Conservation (phyloP, 2,329 filamentous ascomycete species). For the Fusarium heterosporum region DNA sequence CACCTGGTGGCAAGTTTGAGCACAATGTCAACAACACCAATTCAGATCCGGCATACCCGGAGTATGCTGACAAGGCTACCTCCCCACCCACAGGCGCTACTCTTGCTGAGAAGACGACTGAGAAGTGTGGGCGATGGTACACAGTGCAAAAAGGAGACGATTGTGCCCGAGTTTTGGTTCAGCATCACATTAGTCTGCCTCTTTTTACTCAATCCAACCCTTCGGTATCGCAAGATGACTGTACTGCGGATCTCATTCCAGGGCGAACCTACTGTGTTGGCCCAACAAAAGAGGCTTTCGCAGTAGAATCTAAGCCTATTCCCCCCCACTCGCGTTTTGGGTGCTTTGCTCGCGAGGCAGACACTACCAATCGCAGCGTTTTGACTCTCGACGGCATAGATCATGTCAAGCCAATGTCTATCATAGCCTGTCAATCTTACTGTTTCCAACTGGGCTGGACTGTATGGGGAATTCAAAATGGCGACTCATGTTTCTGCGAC, state of each 20-base stretch:
- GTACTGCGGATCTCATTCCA: neutral
- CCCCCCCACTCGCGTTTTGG: neutral
- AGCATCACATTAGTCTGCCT: slow-evolving; percentile 4
- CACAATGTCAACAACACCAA: neutral
- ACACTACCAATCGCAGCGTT: neutral
- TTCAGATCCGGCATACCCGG: neutral
- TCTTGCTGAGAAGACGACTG: neutral
- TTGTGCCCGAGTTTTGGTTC: neutral
- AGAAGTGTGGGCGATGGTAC: slow-evolving; percentile 1
- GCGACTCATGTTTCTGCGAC: slow-evolving; percentile 5
- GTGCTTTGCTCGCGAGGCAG: neutral
- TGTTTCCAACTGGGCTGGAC: neutral
- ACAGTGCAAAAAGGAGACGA: neutral
- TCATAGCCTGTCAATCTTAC: neutral
- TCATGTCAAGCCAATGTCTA: neutral
- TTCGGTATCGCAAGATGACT: neutral
- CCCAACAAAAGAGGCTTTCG: neutral
- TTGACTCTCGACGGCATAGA: accelerated
- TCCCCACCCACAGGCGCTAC: neutral
- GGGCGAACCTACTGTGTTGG: slow-evolving; percentile 2
- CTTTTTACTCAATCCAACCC: neutral
- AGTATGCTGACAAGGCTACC: neutral
- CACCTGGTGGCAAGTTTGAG: neutral
- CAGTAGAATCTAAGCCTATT: accelerated
- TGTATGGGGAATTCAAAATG: neutral